Conservation (phyloP, 495 filamentous ascomycete genomes). For the Neurospora hispaniola region DNA sequence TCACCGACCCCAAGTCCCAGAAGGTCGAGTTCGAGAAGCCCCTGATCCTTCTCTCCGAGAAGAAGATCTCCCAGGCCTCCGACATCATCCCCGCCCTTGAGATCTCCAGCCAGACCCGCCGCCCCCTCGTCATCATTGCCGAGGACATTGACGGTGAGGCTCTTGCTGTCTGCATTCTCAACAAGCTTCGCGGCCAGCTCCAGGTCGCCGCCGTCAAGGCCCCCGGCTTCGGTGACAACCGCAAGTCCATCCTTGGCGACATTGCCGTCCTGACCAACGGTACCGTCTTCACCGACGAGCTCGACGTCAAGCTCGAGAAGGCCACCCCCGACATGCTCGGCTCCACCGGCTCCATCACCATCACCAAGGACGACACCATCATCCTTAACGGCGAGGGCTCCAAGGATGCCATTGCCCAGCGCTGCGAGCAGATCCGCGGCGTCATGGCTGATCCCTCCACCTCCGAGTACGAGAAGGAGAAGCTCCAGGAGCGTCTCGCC, state of each 20-base stretch:
- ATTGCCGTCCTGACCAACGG: slow-evolving; percentile 90
- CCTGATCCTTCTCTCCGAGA: slow-evolving; percentile 93
- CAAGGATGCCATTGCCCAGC: slow-evolving; percentile 89
- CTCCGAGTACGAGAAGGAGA: slow-evolving; percentile 99
- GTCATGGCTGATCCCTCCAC: slow-evolving; percentile 89
- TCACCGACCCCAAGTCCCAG: slow-evolving; percentile 94
- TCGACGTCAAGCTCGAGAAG: slow-evolving; percentile 98
- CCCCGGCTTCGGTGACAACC: slow-evolving; percentile 98
- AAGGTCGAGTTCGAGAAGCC: slow-evolving; percentile 99
- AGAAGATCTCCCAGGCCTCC: slow-evolving; percentile 98
- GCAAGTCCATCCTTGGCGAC: slow-evolving; percentile 98
- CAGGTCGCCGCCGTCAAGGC: slow-evolving; percentile 98
- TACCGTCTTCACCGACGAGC: slow-evolving; percentile 95
- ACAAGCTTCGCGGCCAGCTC: slow-evolving; percentile 98
- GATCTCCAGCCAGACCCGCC: slow-evolving; percentile 87
- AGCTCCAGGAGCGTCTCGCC: slow-evolving; percentile 97
- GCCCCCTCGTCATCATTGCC: slow-evolving; percentile 94
- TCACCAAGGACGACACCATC: slow-evolving; percentile 99
- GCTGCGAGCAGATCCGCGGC: slow-evolving; percentile 97
- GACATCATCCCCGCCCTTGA: slow-evolving; percentile 98
- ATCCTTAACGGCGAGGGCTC: slow-evolving; percentile 93
- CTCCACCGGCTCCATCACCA: slow-evolving; percentile 94
- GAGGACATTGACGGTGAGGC: slow-evolving; percentile 99
- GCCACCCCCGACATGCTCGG: slow-evolving; percentile 91
- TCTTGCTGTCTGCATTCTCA: slow-evolving; percentile 95